Conservation (phyloP, 2,329 filamentous ascomycete genomes). For the Xylaria polymorpha region DNA sequence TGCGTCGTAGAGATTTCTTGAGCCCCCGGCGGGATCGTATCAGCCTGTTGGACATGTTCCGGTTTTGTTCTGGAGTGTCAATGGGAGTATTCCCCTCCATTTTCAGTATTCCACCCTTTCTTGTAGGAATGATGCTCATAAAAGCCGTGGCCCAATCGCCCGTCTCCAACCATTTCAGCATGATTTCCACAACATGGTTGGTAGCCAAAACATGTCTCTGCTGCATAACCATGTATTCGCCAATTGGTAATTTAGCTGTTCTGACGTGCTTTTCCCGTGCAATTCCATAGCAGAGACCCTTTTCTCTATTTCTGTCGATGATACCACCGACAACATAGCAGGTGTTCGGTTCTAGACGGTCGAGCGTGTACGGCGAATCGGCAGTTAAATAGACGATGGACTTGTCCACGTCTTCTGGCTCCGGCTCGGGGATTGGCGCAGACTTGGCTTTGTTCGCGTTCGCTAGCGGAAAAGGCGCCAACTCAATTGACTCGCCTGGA, state of each 20-base stretch:
- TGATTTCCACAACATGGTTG: conserved; percentile 97
- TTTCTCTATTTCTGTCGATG: conserved; percentile 96
- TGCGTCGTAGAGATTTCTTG: conserved; percentile 14
- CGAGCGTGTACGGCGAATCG: conserved; percentile 87
- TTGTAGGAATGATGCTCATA: conserved; percentile 84
- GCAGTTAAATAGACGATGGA: conserved; percentile 87
- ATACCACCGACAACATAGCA: conserved; percentile 94
- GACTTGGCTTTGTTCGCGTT: conserved; percentile 50
- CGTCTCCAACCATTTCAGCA: conserved; percentile 90
- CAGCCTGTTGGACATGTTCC: conserved; percentile 19
- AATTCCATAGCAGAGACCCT: conserved; percentile 89
- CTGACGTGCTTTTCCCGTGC: conserved; percentile 80
- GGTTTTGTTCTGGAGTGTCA: conserved; percentile 9
- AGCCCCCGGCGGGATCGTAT: not conserved
- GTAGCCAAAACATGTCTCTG: conserved; percentile 88
- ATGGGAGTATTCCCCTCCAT: conserved; percentile 45
- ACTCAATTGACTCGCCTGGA: conserved; percentile 49
- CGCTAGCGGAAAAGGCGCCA: conserved; percentile 49
- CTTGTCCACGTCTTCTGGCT: conserved; percentile 52
- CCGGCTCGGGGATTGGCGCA: conserved; percentile 43
- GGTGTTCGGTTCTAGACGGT: conserved; percentile 84
- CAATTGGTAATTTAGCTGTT: conserved; percentile 92
- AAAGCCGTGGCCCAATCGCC: conserved; percentile 95
- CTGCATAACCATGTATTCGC: conserved; percentile 93
- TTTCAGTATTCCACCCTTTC: conserved; percentile 83